A percentile compares a stretch with the other conserved stretches of the same genome.
Evolutionary conservation across 2,329 filamentous ascomycete species (phyloP).

Genomic region (Trematosphaeria pertusa): DNA sequence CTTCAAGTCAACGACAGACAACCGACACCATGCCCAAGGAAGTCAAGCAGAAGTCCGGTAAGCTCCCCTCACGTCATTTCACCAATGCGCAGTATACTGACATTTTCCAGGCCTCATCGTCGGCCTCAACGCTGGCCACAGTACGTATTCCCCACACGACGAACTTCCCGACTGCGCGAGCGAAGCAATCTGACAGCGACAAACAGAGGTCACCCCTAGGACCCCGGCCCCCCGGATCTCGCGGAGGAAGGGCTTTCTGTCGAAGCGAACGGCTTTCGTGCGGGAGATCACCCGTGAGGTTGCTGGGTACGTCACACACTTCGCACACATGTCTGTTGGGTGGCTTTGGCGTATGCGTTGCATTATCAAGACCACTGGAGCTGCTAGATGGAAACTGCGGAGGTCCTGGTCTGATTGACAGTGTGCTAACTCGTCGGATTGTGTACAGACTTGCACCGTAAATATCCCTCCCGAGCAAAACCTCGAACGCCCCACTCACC

Average conservation of each 20-base stretch:
- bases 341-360: slow-evolving; percentile 2
- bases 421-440: slow-evolving; percentile 17
- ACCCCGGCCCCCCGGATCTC: slow-evolving; percentile 58
- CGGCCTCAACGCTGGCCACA: slow-evolving; percentile 70
- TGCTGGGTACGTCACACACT: slow-evolving; percentile 72
- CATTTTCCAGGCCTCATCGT: slow-evolving; percentile 55
- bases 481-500: slow-evolving; percentile 15
- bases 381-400: neutral
- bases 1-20: slow-evolving; percentile 39
- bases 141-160: slow-evolving; percentile 58
- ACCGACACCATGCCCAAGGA: slow-evolving; percentile 59
- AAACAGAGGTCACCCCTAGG: slow-evolving; percentile 59
- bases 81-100: slow-evolving; percentile 13
- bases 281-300: slow-evolving; percentile 98
- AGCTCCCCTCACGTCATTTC: neutral
- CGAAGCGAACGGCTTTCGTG: slow-evolving; percentile 96
- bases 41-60: slow-evolving; percentile 60
- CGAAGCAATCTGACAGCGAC: slow-evolving; percentile 30
- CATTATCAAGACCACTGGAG: neutral
- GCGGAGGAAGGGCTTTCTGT: slow-evolving; percentile 91
- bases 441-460: slow-evolving; percentile 50
- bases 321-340: slow-evolving; percentile 4
- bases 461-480: slow-evolving; percentile 3
- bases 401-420: neutral
- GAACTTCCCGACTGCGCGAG: slow-evolving; percentile 19